A percentile compares a stretch with the other conserved stretches of the same genome.
These are phyloP conservation scores for Rosa persica DNA, from an alignment of 306 rosid species.

Conservation along the genomic window DNA sequence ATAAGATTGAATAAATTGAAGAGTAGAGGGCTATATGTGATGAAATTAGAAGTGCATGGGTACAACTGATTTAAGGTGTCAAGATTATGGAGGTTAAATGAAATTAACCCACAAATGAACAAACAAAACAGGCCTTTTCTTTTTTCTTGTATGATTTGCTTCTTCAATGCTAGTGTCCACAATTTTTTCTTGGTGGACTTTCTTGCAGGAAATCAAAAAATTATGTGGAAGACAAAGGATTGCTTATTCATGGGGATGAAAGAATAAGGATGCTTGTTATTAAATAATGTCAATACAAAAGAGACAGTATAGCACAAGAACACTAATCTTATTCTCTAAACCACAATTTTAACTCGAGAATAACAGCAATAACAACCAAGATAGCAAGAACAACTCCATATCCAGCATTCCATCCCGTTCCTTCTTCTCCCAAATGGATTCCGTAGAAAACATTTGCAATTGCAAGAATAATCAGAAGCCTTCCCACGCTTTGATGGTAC, in stretches of 20 bases:
- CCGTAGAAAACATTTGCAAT: constrained; percentile 78
- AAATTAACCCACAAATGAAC: too few species aligned
- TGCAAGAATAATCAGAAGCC: constrained; percentile 51
- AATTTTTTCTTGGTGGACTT: neutral
- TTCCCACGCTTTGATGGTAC: constrained; percentile 63
- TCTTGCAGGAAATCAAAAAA: neutral
- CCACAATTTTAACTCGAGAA: constrained; percentile 55
- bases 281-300: neutral
- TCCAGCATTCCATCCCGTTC: constrained; percentile 50
- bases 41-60: too few species aligned
- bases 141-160: neutral
- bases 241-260: neutral
- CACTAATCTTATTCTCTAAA: constrained; percentile 11
- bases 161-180: neutral
- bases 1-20: too few species aligned
- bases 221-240: neutral
- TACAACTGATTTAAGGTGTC: too few species aligned
- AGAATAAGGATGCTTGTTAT: neutral
- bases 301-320: neutral
- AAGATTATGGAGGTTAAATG: too few species aligned
- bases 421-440: constrained; percentile 53
- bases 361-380: constrained; percentile 39
- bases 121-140: too few species aligned
- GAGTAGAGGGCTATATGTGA: too few species aligned
- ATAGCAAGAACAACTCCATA: constrained; percentile 58